Conservation (phyloP, 495 filamentous ascomycete genomes). For the Extremus antarcticus region DNA sequence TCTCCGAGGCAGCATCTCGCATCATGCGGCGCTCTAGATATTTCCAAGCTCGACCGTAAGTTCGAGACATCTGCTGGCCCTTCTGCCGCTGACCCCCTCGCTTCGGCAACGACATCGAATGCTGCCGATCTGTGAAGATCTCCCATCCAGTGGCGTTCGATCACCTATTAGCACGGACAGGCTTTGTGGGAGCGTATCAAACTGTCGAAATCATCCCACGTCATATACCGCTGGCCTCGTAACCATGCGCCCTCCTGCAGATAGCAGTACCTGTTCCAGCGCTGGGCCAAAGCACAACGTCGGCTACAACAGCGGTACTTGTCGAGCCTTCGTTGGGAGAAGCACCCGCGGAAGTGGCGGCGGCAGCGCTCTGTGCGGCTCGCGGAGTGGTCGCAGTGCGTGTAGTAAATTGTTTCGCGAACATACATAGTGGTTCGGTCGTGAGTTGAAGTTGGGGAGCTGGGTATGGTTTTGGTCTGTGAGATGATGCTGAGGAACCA, state of each 20-base stretch:
- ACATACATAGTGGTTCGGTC: neutral
- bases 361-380: neutral
- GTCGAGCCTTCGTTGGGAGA: neutral
- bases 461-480: too few species aligned
- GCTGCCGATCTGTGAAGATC: too few species aligned
- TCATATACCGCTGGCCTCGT: neutral
- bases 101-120: too few species aligned
- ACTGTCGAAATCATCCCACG: neutral
- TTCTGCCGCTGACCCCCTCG: too few species aligned
- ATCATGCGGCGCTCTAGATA: too few species aligned
- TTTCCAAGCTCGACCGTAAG: too few species aligned
- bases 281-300: neutral
- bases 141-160: neutral
- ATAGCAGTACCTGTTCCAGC: neutral
- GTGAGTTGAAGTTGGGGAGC: neutral
- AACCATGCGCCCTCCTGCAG: neutral
- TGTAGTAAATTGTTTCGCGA: neutral
- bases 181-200: neutral
- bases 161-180: neutral
- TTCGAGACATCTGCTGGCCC: too few species aligned
- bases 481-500: too few species aligned
- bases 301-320: neutral
- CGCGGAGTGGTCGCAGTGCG: neutral
- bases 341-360: neutral
- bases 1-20: too few species aligned